These are phyloP conservation scores for Sarocladiaceae sp. DNA, from an alignment of 2,329 filamentous ascomycete genomes.

Conservation along the genomic window DNA sequence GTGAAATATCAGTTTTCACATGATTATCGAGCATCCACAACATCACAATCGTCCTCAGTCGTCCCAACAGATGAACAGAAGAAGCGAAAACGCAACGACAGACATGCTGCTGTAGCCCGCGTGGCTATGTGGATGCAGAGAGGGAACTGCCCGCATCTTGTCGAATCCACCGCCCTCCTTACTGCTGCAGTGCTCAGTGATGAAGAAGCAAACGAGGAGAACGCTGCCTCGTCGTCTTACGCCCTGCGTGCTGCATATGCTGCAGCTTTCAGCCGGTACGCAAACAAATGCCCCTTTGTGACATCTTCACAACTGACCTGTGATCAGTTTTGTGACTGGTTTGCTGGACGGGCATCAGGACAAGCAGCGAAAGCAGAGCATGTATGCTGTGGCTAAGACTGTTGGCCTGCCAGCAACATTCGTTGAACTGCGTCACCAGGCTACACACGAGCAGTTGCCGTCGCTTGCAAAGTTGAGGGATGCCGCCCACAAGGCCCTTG, in stretches of 20 bases:
- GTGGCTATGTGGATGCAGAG: constrained; percentile 68
- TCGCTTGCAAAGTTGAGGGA: constrained; percentile 67
- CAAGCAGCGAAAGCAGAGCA: constrained; percentile 63
- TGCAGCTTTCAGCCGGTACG: constrained; percentile 69
- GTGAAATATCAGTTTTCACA: constrained; percentile 63
- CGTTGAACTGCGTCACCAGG: constrained; percentile 85
- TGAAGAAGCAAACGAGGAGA: constrained; percentile 29
- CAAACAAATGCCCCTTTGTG: constrained; percentile 17
- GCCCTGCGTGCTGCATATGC: constrained; percentile 67
- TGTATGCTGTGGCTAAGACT: constrained; percentile 67
- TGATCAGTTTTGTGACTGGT: constrained; percentile 69
- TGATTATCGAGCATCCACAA: constrained; percentile 11
- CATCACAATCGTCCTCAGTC: not conserved
- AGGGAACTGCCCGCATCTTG: constrained; percentile 70
- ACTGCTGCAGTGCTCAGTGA: constrained; percentile 67
- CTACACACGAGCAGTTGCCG: constrained; percentile 84
- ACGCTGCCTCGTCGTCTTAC: constrained; percentile 45
- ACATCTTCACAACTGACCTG: not conserved
- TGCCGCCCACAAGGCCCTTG: constrained; percentile 65
- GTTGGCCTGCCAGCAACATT: constrained; percentile 72
- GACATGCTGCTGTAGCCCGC: constrained; percentile 48
- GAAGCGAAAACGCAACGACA: constrained; percentile 21
- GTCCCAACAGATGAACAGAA: not conserved
- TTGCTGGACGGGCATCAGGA: constrained; percentile 71
- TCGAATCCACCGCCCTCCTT: constrained; percentile 74